These are phyloP conservation scores for Suhomyces kunorum DNA, from an alignment of 1,139 yeast species.

Conservation along the genomic window DNA sequence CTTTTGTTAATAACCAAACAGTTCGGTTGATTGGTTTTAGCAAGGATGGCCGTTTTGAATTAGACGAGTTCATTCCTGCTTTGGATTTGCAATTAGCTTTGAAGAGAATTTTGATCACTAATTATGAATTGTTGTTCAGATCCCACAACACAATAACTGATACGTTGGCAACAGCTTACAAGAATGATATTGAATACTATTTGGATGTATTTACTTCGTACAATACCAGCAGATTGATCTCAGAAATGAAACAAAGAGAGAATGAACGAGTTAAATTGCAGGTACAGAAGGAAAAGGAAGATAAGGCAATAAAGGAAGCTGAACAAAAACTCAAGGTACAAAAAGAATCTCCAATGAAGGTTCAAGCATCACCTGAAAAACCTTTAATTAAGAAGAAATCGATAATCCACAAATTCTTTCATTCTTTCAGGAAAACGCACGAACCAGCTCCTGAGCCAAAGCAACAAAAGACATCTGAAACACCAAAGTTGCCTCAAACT, in stretches of 20 bases:
- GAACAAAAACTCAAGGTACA: neutral
- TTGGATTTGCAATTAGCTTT: conserved; percentile 26
- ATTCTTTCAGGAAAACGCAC: conserved; percentile 16
- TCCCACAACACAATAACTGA: conserved; percentile 27
- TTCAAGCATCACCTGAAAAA: neutral
- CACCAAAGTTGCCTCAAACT: too few species aligned
- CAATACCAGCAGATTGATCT: conserved; percentile 11
- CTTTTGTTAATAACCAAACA: conserved; percentile 30
- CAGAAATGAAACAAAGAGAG: conserved; percentile 5
- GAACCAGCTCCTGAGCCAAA: neutral
- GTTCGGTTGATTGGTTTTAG: conserved; percentile 34
- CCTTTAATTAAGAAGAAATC: conserved; percentile 19
- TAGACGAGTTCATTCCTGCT: conserved; percentile 28
- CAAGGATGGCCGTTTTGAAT: conserved; percentile 24
- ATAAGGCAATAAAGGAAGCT: neutral
- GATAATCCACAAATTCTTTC: conserved; percentile 23
- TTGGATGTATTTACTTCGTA: conserved; percentile 16
- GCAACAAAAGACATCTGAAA: conserved; percentile 2
- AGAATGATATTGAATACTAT: conserved; percentile 27
- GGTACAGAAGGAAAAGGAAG: neutral
- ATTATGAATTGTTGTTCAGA: conserved; percentile 24
- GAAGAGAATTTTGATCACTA: conserved; percentile 24
- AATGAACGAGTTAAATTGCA: conserved; percentile 4
- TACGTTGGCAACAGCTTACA: conserved; percentile 25
- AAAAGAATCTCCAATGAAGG: neutral